Evolutionary conservation across 495 filamentous ascomycete species (phyloP), one percentile per base, ranked within the genome.

Genomic region (Podospora fimiseda): DNA sequence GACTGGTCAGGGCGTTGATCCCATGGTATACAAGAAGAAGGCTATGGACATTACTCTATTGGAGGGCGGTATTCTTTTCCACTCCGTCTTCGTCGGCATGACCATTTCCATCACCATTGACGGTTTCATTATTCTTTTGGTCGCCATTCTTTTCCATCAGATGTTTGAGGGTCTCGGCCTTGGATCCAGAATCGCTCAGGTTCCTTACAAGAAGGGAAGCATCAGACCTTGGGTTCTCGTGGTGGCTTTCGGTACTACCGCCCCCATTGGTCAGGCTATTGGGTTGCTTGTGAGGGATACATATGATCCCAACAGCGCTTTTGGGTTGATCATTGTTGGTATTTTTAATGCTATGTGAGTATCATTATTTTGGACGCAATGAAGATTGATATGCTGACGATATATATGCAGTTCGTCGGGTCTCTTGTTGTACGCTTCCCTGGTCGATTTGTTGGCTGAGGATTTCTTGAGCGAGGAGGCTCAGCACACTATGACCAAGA

Each of bases 121-220:
- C 3, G 79, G 83, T 19, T 87, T 85, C 60, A 64, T 84, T 53
- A 74, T 86, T 9, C 76, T 90, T 6, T 76, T 88, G 1, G 70
- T 87, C 19, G 83, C 83, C 49, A 86, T 87, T 43, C 65, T 78
- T 39, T 87, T 87, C 74, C 83, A 87, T 60, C 78, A 87, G 64
- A 83, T 81, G 57, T 87, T 87, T 59, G 83, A 87, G 67, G 83
- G 83, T 44, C 79, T 87, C 15, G 83, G 82, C 20, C 75, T 87
- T 0, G 83, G 83, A 15, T 76, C 77, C 9, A 82, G 83, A 51
- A 82, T 83, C 45, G 80, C 80, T 5, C 74, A 71, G 3, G 73
- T 82, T 9, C 72, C 74, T 2, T 79, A 75, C 43, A 69, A 65
- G 39, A 68, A 71, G 50, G 66, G 66, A 52, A 77, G 74, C 53